These are phyloP conservation scores for Acacia melanoxylon DNA, from an alignment of 306 rosid genomes.

Conservation along the genomic window DNA sequence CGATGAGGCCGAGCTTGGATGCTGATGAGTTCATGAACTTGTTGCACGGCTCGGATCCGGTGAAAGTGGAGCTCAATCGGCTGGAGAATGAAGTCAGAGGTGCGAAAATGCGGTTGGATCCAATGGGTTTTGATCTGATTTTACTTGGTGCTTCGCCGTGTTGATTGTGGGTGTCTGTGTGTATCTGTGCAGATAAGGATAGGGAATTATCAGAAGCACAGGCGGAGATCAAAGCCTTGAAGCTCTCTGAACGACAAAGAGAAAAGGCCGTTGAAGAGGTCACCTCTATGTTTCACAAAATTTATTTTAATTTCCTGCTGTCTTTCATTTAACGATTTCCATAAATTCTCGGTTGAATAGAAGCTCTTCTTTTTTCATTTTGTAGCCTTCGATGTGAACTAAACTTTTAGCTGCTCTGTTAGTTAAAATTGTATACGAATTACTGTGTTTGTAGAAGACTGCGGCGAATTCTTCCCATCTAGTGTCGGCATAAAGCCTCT, in stretches of 20 bases:
- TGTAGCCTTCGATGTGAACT: not conserved
- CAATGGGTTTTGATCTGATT: conserved; percentile 44
- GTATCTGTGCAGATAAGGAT: conserved; percentile 81
- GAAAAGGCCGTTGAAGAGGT: conserved; percentile 99
- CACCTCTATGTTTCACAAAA: conserved; percentile 22
- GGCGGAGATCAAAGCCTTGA: conserved; percentile 96
- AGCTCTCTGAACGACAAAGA: conserved; percentile 80
- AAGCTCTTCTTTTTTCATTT: not conserved
- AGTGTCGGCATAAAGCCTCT: not conserved
- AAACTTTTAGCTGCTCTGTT: not conserved
- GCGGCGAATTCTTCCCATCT: not conserved
- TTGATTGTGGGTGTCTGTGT: conserved; percentile 20
- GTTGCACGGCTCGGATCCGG: conserved; percentile 99
- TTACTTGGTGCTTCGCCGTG: conserved; percentile 29
- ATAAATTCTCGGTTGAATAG: not conserved
- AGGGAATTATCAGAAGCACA: conserved; percentile 90
- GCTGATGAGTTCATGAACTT: conserved; percentile 92
- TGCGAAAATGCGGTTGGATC: conserved; percentile 86
- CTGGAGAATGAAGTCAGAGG: conserved; percentile 99
- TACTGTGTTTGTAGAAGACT: not conserved
- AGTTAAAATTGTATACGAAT: not conserved
- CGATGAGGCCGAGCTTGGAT: conserved; percentile 84
- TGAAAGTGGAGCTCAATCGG: conserved; percentile 97
- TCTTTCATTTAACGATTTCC: not conserved
- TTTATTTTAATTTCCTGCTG: not conserved